Conservation (phyloP, 768 basidiomycete genomes). For the Mycena latifolia region DNA sequence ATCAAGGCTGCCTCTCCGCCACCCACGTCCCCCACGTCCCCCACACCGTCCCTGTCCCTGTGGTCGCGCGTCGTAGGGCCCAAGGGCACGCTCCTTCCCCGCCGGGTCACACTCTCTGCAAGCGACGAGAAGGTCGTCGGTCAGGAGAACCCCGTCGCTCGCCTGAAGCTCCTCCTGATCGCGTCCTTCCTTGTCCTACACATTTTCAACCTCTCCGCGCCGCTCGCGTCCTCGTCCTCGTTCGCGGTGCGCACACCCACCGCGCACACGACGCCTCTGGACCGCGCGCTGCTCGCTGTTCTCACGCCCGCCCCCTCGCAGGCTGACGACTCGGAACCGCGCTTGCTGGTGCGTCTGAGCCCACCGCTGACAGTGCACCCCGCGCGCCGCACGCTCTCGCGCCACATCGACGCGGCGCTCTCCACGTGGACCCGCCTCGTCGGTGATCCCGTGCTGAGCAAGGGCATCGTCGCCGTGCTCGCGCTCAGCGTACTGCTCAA, state of each 20-base stretch:
- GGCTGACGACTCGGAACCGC: slow-evolving; percentile 22
- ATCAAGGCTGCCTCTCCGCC: slow-evolving; percentile 57
- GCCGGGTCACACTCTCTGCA: slow-evolving; percentile 40
- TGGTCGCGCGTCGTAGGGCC: slow-evolving; percentile 28
- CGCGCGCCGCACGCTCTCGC: background rate
- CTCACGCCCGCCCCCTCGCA: slow-evolving; percentile 21
- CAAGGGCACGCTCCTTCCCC: slow-evolving; percentile 26
- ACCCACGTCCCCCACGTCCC: slow-evolving; percentile 43
- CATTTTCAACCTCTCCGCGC: slow-evolving; percentile 92
- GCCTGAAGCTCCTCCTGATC: slow-evolving; percentile 92
- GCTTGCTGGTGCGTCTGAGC: slow-evolving; percentile 42
- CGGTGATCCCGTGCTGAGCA: slow-evolving; percentile 92
- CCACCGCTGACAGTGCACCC: slow-evolving; percentile 31
- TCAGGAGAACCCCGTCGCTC: slow-evolving; percentile 84
- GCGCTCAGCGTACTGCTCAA: slow-evolving; percentile 91
- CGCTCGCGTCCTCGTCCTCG: slow-evolving; percentile 65
- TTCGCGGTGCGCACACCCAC: slow-evolving; percentile 11
- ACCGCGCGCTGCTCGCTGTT: slow-evolving; percentile 16
- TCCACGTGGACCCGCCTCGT: slow-evolving; percentile 86
- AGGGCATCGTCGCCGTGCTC: slow-evolving; percentile 94
- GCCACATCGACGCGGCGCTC: background rate
- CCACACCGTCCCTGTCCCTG: background rate
- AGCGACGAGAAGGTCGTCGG: slow-evolving; percentile 45
- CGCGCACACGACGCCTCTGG: slow-evolving; percentile 25
- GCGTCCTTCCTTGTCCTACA: slow-evolving; percentile 93